Evolutionary conservation across 805 yeast genomes (phyloP), one percentile per base, ranked within the genome.

Genomic region (Pichia heedii): DNA sequence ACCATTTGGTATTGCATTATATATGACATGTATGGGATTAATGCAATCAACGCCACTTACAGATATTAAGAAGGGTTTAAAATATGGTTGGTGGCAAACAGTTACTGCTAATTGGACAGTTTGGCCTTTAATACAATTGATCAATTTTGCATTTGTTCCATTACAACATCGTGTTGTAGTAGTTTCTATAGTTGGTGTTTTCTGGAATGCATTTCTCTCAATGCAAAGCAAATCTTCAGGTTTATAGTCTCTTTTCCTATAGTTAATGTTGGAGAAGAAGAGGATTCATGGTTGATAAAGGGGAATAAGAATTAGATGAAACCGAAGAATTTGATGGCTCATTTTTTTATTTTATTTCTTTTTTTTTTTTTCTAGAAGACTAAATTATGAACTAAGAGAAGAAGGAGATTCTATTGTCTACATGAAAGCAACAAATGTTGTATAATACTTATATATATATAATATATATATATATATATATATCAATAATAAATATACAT

Each of bases 121-220:
- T 12, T 93, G 97, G 98, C 97, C 97, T 0, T 62, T 76, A 0
- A 84, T 93, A 49, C 97, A 93, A 63, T 55, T 79, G 43, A 50
- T 81, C 48, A 93, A 90, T 63, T 86, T 90, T 56, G 71, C 79
- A 37, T 54, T 84, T 8, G 73, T 87, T 3, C 97, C 97, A 0
- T 73, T 79, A 8, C 79, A 79, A 36, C 76, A 74, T 52, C 72
- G 95, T 33, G 61, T 89, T 37, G 54, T 84, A 37, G 68, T 78
- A 11, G 94, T 84, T 26, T 86, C 86, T 54, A 46, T 78, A 4
- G 71, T 84, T 22, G 77, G 90, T 39, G 75, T 88, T 22, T 76
- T 80, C 18, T 89, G 96, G 96, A 88, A 88, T 58, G 77, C 90
- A 22, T 86, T 72, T 56, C 59, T 89, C 50, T 35, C 37, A 16